Base-by-base conservation (phyloP, 2,329 filamentous ascomycete species). In the Talaromyces sp. region DNA sequence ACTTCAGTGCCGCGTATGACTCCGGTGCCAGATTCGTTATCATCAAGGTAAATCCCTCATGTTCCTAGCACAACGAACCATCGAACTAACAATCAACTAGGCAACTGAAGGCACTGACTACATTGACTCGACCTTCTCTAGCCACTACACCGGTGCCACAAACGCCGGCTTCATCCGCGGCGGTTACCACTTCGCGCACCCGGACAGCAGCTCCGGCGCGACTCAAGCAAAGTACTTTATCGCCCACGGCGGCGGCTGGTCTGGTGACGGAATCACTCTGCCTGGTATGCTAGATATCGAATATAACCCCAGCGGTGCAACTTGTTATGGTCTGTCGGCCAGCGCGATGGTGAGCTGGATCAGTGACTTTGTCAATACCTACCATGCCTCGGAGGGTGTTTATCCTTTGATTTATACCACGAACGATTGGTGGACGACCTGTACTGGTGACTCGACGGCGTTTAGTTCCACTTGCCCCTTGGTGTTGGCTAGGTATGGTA, bases 201-300 rank as follows among this genome's bases (percentile, higher is more conserved):
- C 82, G 0, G 77, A 73, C 57, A 70, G 71, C 16, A 79, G 78
- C 68, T 76, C 79, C 4, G 83, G 81, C 16, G 74, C 80, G 3
- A 72, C 74, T 0, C 84, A 87, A 70, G 84, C 84, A 8, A 74
- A 78, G 11, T 85, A 76, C 74, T 87, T 87, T 75, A 67, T 84
- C 58, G 72, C 77, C 0, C 75, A 85, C 68, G 84, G 84, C 50
- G 84, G 84, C 33, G 83, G 82, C 64, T 87, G 84, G 84, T 78
- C 77, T 22, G 72, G 70, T 19, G 84, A 87, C 67, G 83, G 83
- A 59, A 81, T 79, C 67, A 87, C 84, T 9, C 77, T 87, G 0
- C 85, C 84, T 0, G 84, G 84, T 3, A 85, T 86, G 83, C 76
- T 87, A 7, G 84, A 85, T 68, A 76, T 86, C 13, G 84, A 86